Base-by-base conservation (phyloP, 2,329 filamentous ascomycete species). In the Boeremia lycopersici region DNA sequence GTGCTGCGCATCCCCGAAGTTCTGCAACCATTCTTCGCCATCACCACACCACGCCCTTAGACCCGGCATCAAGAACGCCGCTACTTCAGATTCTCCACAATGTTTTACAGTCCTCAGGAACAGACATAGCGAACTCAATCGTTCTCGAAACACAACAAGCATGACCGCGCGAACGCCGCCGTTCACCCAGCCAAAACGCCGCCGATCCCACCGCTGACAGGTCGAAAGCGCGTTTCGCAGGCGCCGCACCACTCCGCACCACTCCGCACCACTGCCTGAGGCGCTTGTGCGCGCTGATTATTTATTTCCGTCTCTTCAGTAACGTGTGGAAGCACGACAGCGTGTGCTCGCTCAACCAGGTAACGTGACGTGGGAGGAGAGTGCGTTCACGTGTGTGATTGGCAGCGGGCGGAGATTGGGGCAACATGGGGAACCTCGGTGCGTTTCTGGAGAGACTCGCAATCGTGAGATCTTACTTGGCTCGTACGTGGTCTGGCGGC, bases 191-290 rank as follows among this genome's bases (percentile, higher is more conserved):
- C 34, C 19, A 19, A 43, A 19, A 28, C 28, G 13, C 28, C 30
- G 48, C 41, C 34, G 41, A 45, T 51, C 48, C 41, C 41, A 34
- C 41, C n/a, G 34, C 49, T 35, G 36, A 41, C 35, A 42, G 36
- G 25, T 31, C 13, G n/a, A 11, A n/a, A 9, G 25, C 26, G 31
- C 31, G 34, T 53, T 53, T 53, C 43, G 50, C 43, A 43, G 15
- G 29, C 26, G 50, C 50, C 31, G 50, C 46, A 48, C 46, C 17
- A 48, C 36, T 19, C 50, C 31, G 50, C 46, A 48, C 46, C 17
- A 48, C 36, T 19, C 36, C 23, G 46, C 50, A 53, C 43, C 50
- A 53, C 15, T 17, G 50, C 50, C 50, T 53, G 43, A 53, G 50
- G 50, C 50, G 31, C 26, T 43, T 17, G 38, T 43, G 36, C 33